phyloP scores from a whole-genome alignment of 2,329 filamentous ascomycete species.

The Trichoderma koningii region DNA sequence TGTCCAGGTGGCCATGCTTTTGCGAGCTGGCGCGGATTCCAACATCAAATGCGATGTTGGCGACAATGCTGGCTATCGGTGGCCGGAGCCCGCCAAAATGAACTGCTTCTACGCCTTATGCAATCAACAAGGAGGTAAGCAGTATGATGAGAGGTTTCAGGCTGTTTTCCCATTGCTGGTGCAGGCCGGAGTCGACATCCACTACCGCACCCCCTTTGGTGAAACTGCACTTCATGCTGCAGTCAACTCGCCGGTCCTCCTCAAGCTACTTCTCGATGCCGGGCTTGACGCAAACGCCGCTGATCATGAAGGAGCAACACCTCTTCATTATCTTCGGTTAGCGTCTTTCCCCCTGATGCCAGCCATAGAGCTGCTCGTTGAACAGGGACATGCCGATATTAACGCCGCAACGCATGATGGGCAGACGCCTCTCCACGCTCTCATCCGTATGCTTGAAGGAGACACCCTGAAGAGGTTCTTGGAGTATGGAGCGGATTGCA shows the following conservation, averaged over 20 bases:
- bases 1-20: conserved; percentile 32
- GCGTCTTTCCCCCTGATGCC: not conserved
- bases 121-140: not conserved
- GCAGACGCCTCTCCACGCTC: conserved; percentile 32
- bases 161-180: conserved; percentile 31
- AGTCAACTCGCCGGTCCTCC: conserved; percentile 3
- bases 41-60: conserved; percentile 29
- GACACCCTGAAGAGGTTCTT: conserved; percentile 18
- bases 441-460: not conserved
- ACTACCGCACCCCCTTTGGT: conserved; percentile 29
- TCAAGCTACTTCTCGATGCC: conserved; percentile 31
- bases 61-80: not conserved
- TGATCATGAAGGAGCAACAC: conserved; percentile 28
- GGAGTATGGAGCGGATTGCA: conserved; percentile 31
- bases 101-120: conserved; percentile 29
- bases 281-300: conserved; percentile 33
- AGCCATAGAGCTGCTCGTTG: conserved; percentile 32
- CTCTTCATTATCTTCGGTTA: conserved; percentile 26
- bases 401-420: conserved; percentile 31
- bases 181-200: conserved; percentile 33
- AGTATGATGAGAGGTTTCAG: not conserved
- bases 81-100: not conserved
- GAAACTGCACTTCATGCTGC: conserved; percentile 32
- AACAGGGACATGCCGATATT: conserved; percentile 33
- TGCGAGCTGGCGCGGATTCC: conserved; percentile 39